These are phyloP conservation scores for slime mould (Dictyostelium discoideum) DNA, from an alignment of 78 protist genomes.

Conservation along the genomic window DNA sequence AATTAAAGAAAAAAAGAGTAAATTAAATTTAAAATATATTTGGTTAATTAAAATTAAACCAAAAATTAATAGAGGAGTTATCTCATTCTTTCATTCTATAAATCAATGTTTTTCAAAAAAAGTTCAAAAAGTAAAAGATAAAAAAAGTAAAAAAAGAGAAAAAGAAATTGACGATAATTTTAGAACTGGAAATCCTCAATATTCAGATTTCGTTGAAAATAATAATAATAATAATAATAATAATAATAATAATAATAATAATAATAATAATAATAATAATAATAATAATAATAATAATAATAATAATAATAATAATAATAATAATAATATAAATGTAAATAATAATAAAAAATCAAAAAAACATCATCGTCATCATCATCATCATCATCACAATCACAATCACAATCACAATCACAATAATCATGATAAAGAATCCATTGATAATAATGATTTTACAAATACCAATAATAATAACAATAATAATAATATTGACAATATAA, in stretches of 20 bases:
- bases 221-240: not conserved
- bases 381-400: not conserved
- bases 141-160: slow-evolving; percentile 2
- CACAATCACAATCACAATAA: not conserved
- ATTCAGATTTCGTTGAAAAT: not conserved
- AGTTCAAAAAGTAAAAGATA: not conserved
- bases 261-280: not conserved
- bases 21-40: slow-evolving; percentile 14
- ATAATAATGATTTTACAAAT: not conserved
- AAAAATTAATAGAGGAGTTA: not conserved
- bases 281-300: not conserved
- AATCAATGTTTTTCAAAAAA: not conserved
- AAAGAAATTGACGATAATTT: not conserved
- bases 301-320: not conserved
- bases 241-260: not conserved
- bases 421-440: not conserved
- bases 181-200: not conserved
- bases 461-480: not conserved
- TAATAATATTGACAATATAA: not conserved
- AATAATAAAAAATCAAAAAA: too few species aligned
- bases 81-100: not conserved
- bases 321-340: not conserved
- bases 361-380: not conserved
- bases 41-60: slow-evolving; percentile 34
- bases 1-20: slow-evolving; percentile 5